These are phyloP conservation scores for Asterophora parasitica DNA, from an alignment of 768 basidiomycete species.

Conservation along the genomic window DNA sequence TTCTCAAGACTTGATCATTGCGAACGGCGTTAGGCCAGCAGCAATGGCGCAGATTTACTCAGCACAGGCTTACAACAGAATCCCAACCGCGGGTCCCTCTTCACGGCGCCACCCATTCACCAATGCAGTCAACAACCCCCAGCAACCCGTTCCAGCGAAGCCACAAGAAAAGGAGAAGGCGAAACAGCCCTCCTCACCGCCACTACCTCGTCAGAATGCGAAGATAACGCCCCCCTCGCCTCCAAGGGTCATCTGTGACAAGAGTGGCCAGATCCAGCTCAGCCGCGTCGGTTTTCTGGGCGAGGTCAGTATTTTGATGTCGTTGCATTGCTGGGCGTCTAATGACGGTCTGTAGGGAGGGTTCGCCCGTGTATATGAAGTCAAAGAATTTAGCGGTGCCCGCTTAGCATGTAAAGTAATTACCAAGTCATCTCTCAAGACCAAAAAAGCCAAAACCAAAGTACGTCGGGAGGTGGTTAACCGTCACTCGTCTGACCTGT, in stretches of 20 bases:
- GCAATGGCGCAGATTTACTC: conserved; percentile 32
- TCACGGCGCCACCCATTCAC: conserved; percentile 27
- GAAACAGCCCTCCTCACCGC: conserved; percentile 48
- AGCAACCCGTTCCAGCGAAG: conserved; percentile 29
- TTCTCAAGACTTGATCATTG: conserved; percentile 9
- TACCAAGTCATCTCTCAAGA: conserved; percentile 86
- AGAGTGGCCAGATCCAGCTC: conserved; percentile 50
- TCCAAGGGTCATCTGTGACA: conserved; percentile 70
- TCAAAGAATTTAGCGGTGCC: conserved; percentile 62
- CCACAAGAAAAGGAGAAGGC: conserved; percentile 36
- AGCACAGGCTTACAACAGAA: conserved; percentile 26
- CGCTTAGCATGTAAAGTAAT: conserved; percentile 91
- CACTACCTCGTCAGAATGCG: conserved; percentile 75
- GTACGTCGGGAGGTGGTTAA: conserved; percentile 30
- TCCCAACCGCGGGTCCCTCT: conserved; percentile 23
- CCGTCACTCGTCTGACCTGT: background rate
- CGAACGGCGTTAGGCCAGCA: conserved; percentile 30
- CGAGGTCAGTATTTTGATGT: conserved; percentile 57
- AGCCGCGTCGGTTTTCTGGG: conserved; percentile 80
- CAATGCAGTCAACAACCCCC: conserved; percentile 28
- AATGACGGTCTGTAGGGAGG: conserved; percentile 51
- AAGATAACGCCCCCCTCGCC: conserved; percentile 81
- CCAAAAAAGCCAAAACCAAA: conserved; percentile 97
- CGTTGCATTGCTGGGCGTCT: conserved; percentile 22
- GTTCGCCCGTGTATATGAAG: conserved; percentile 95